These are phyloP conservation scores for Ilex asprella DNA, from an alignment of 257 asterid species.

Conservation along the genomic window DNA sequence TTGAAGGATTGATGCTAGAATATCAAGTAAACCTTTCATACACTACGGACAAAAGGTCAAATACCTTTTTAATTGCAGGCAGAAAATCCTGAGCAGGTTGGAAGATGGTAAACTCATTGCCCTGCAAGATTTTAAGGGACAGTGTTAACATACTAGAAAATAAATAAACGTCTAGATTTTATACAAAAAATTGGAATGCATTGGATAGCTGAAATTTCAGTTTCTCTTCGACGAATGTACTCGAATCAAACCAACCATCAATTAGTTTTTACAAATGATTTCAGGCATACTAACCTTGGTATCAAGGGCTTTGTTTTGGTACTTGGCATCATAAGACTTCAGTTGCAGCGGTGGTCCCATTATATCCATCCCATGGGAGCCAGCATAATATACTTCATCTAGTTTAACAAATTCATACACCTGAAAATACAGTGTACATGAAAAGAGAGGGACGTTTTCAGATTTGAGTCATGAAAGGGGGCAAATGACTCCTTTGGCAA, in stretches of 20 bases:
- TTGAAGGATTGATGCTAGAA: background rate
- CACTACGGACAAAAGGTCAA: background rate
- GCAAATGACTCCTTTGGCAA: background rate
- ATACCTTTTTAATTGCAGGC: slow-evolving; percentile 58
- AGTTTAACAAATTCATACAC: slow-evolving; percentile 70
- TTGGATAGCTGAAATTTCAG: no score
- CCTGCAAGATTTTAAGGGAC: slow-evolving; percentile 30
- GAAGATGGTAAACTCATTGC: slow-evolving; percentile 52
- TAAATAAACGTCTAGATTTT: background rate
- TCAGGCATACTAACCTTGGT: slow-evolving; percentile 19
- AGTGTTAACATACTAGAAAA: background rate
- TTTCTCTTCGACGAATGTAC: no score
- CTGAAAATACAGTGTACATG: slow-evolving; percentile 21
- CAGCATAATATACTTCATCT: slow-evolving; percentile 81
- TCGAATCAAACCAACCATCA: no score
- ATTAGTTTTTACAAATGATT: no score
- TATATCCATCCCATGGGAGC: slow-evolving; percentile 96
- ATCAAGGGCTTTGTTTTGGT: slow-evolving; percentile 38
- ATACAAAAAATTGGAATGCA: no score
- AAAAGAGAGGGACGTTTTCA: background rate
- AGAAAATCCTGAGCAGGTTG: slow-evolving; percentile 82
- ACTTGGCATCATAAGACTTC: slow-evolving; percentile 39
- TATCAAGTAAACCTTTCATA: background rate
- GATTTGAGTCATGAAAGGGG: background rate
- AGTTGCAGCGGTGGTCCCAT: slow-evolving; percentile 51